Percentiles rank a stretch among this genome's conserved stretches.
phyloP scores from a whole-genome alignment of 2,329 filamentous ascomycete species.

The Trichophyton mentagrophytes region DNA sequence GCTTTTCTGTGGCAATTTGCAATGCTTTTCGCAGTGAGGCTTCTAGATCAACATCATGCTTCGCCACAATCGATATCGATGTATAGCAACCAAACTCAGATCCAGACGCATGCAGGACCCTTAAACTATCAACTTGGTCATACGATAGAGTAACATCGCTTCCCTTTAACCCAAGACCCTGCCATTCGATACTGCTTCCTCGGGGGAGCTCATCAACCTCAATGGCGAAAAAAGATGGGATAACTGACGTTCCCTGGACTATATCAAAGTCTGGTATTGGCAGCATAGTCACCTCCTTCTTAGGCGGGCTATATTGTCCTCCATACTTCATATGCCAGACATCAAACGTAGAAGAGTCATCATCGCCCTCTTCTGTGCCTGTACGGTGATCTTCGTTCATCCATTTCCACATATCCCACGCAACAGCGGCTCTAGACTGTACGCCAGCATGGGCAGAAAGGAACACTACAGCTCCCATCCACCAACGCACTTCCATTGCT shows the following conservation, averaged over 20 bases:
- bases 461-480: slow-evolving; percentile 64
- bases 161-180: slow-evolving; percentile 48
- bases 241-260: slow-evolving; percentile 15
- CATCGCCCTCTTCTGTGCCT: slow-evolving; percentile 19
- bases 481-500: slow-evolving; percentile 59
- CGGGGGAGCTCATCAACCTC: slow-evolving; percentile 68
- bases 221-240: slow-evolving; percentile 59
- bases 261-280: slow-evolving; percentile 20
- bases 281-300: slow-evolving; percentile 15
- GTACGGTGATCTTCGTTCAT: slow-evolving; percentile 19
- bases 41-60: slow-evolving; percentile 13
- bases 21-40: slow-evolving; percentile 18
- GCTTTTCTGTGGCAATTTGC: slow-evolving; percentile 12
- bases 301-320: slow-evolving; percentile 35
- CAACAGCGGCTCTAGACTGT: slow-evolving; percentile 25
- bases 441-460: slow-evolving; percentile 39
- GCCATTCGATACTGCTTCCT: slow-evolving; percentile 69
- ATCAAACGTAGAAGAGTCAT: slow-evolving; percentile 29
- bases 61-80: slow-evolving; percentile 22
- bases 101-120: slow-evolving; percentile 17
- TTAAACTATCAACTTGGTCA: slow-evolving; percentile 13
- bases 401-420: slow-evolving; percentile 35
- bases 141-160: slow-evolving; percentile 18
- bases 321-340: slow-evolving; percentile 44
- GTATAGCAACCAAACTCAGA: slow-evolving; percentile 15